phyloP scores from a whole-genome alignment of 805 yeast genomes.

The Schwanniomyces polymorphus region DNA sequence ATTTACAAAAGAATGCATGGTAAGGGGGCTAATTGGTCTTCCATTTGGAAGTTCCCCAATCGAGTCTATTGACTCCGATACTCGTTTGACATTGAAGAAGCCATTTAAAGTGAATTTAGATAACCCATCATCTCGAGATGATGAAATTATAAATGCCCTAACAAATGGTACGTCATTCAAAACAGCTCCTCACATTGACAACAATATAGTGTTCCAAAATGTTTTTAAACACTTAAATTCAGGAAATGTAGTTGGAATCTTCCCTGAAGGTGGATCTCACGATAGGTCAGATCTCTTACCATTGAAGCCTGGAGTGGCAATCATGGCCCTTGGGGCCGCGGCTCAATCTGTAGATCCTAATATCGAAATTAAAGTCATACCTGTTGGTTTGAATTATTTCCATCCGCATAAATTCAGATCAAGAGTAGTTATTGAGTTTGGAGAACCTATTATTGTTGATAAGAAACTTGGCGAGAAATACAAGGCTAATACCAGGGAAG shows the following conservation, averaged over 20 bases:
- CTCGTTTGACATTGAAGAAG: constrained; percentile 21
- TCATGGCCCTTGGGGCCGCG: constrained; percentile 45
- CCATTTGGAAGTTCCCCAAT: constrained; percentile 36
- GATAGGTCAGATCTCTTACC: constrained; percentile 43
- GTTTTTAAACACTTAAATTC: constrained; percentile 37
- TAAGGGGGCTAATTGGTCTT: constrained; percentile 38
- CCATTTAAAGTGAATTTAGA: constrained; percentile 17
- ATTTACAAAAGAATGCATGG: constrained; percentile 31
- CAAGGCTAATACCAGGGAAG: constrained; percentile 21
- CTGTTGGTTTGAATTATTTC: constrained; percentile 44
- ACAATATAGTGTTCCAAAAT: constrained; percentile 31
- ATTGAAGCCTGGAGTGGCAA: constrained; percentile 45
- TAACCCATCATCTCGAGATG: constrained; percentile 9
- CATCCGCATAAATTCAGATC: constrained; percentile 42
- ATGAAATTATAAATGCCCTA: constrained; percentile 14
- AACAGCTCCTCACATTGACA: constrained; percentile 41
- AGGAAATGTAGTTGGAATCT: constrained; percentile 37
- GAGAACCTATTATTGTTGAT: constrained; percentile 38
- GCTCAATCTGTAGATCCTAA: constrained; percentile 23
- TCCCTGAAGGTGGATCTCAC: constrained; percentile 47
- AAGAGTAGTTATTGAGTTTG: constrained; percentile 43
- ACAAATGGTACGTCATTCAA: constrained; percentile 30
- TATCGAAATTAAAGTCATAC: constrained; percentile 32
- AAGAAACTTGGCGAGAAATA: constrained; percentile 27
- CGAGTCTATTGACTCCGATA: constrained; percentile 28